phyloP scores from a whole-genome alignment of 2,329 filamentous ascomycete species.

The Whalleya microplaca region DNA sequence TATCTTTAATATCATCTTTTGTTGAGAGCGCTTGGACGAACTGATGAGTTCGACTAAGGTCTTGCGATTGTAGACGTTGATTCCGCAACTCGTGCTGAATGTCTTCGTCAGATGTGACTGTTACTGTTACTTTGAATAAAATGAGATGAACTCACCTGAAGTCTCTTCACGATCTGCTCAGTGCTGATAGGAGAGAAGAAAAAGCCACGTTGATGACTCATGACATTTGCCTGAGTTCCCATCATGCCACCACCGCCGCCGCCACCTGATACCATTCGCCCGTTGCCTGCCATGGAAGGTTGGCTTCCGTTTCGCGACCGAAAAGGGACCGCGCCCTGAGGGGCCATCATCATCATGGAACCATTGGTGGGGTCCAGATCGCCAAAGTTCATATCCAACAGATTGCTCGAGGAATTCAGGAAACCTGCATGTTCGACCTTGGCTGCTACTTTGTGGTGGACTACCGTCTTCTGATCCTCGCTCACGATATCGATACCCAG shows the following conservation, averaged over 20 bases:
- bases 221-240: constrained; percentile 55
- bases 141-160: constrained; percentile 65
- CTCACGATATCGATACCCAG: constrained; percentile 98
- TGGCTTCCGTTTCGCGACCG: constrained; percentile 72
- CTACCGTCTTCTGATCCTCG: constrained; percentile 97
- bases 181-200: constrained; percentile 90
- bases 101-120: constrained; percentile 29
- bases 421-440: constrained; percentile 95
- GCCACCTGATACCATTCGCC: too few relatives aligned
- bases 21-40: constrained; percentile 79
- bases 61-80: constrained; percentile 84
- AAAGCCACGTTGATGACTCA: constrained; percentile 78
- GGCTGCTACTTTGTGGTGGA: constrained; percentile 97
- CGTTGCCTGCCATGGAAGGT: constrained; percentile 63
- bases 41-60: constrained; percentile 79
- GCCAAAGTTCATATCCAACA: constrained; percentile 88
- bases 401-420: constrained; percentile 72
- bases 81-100: constrained; percentile 83
- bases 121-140: not conserved
- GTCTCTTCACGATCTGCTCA: constrained; percentile 88
- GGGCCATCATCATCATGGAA: constrained; percentile 72
- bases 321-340: constrained; percentile 69
- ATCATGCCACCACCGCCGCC: constrained; percentile 55
- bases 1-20: constrained; percentile 67
- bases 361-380: constrained; percentile 84